Base-by-base conservation (phyloP, 768 basidiomycete genomes). In the Crassisporium funariophilum region DNA sequence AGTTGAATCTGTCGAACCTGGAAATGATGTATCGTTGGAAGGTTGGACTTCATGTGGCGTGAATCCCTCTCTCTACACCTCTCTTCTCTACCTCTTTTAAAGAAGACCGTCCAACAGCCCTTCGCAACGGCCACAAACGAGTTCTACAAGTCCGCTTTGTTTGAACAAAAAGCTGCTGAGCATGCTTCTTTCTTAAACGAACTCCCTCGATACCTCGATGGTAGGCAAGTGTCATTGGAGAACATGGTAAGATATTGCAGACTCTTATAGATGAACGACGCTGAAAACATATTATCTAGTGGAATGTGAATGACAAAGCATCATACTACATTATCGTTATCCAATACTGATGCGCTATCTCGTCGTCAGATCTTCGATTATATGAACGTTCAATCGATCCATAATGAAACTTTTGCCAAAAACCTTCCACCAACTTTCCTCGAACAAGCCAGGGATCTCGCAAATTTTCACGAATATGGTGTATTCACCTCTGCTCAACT, bases 381-480 rank as follows among this genome's bases (percentile, higher is more conserved):
- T 53, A 82, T 89, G 74, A 88, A 87, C 58, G 84, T 89, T 41
- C 74, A 86, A 54, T 74, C 56, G 35, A 83, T 86, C 40, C 85
- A 91, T 63, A 82, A 88, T 47, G 68, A 68, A 21, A 72, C 70
- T 0, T 90, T 86, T 50, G 57, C 68, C 6, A 43, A 66, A 0
- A 49, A 46, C 0, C 70, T 88, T 3, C 82, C 84, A 7, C 24
- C 65, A 1, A 71, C 70, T 0, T 78, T 69, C 54, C 70, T 86
- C 13, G 72, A 65, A 6, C 81, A 81, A 57, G 82, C 76, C 3
- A 72, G 79, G 15, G 74, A 71, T 35, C 73, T 90, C 5, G 87
- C 86, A 2, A 79, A 86, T 65, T 90, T 74, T 71, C 86, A 88
- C 58, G 84, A 89, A 67, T 80, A 84, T 61, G 76, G 75, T 37